phyloP scores from a whole-genome alignment of 148 eudicot species.

The Oxyria digyna region DNA sequence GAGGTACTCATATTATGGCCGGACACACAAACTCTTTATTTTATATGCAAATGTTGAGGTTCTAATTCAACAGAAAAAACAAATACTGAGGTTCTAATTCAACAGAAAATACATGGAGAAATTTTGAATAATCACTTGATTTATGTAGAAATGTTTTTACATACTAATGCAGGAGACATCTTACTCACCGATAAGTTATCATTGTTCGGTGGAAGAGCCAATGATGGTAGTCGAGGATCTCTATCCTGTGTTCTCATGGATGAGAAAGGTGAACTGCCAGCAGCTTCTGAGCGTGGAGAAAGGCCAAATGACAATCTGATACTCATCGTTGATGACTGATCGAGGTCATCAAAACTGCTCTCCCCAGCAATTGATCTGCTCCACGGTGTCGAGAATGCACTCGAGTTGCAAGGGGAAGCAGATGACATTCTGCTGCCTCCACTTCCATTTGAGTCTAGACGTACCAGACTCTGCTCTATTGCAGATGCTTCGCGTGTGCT shows the following conservation, averaged over 20 bases:
- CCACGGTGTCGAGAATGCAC: conserved; percentile 11
- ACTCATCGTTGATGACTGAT: conserved; percentile 13
- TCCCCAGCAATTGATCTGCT: conserved; percentile 6
- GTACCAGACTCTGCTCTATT: not conserved
- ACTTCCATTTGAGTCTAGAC: not conserved
- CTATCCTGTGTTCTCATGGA: conserved; percentile 13
- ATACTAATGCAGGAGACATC: not conserved
- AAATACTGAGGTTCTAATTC: not conserved
- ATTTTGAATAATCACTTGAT: not conserved
- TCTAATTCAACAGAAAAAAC: not conserved
- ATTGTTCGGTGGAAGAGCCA: conserved; percentile 14
- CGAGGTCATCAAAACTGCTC: conserved; percentile 19
- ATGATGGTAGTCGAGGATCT: conserved; percentile 18
- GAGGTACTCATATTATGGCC: no score
- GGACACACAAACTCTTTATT: no score
- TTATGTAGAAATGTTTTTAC: not conserved
- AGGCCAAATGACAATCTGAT: conserved; percentile 12
- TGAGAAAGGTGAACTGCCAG: conserved; percentile 17
- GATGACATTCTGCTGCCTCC: not conserved
- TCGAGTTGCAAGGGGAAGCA: not conserved
- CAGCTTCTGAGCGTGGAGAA: conserved; percentile 16
- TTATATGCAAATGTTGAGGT: not conserved
- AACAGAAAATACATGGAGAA: not conserved
- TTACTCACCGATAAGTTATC: conserved; percentile 32
- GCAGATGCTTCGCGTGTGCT: not conserved